A percentile compares a stretch with the other conserved stretches of the same genome.
Conservation (phyloP, 2,329 filamentous ascomycete species). For the Bertia moriformis region DNA sequence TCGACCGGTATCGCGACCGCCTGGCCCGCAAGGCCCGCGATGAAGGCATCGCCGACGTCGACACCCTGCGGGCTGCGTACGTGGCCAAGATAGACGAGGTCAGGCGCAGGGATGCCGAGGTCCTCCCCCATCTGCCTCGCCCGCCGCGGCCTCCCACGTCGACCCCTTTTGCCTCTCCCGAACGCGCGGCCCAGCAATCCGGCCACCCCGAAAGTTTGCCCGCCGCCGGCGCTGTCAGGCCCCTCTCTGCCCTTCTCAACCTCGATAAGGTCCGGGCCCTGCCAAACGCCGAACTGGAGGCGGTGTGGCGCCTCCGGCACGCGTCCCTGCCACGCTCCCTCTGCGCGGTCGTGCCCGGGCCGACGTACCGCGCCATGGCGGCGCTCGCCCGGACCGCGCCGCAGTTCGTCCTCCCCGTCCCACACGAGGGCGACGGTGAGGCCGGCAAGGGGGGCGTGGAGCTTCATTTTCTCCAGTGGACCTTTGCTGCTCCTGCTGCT, state of each 20-base stretch:
- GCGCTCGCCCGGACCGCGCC: not conserved
- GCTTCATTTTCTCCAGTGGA: not conserved
- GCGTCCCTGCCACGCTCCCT: not conserved
- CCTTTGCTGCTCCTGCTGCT: not conserved
- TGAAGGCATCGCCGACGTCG: constrained; percentile 25
- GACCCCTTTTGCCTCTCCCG: too few species aligned
- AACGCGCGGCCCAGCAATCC: not conserved
- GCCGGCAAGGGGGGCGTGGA: constrained; percentile 4
- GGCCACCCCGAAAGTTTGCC: too few species aligned
- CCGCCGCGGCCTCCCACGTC: too few species aligned
- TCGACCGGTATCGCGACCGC: constrained; percentile 49
- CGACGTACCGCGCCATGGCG: not conserved
- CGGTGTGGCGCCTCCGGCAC: not conserved
- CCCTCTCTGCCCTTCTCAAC: not conserved
- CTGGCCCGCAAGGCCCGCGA: constrained; percentile 45
- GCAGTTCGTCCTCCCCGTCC: not conserved
- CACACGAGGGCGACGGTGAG: too few species aligned
- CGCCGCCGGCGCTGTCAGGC: constrained; percentile 8
- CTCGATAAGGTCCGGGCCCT: not conserved
- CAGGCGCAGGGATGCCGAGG: constrained; percentile 36
- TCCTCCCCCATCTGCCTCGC: constrained; percentile 6
- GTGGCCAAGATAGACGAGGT: constrained; percentile 42
- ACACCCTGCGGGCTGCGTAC: constrained; percentile 44
- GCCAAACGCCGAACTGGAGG: not conserved
- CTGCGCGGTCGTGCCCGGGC: not conserved